phyloP scores from a whole-genome alignment of 2,329 filamentous ascomycete species.

The Diaporthe capsici region DNA sequence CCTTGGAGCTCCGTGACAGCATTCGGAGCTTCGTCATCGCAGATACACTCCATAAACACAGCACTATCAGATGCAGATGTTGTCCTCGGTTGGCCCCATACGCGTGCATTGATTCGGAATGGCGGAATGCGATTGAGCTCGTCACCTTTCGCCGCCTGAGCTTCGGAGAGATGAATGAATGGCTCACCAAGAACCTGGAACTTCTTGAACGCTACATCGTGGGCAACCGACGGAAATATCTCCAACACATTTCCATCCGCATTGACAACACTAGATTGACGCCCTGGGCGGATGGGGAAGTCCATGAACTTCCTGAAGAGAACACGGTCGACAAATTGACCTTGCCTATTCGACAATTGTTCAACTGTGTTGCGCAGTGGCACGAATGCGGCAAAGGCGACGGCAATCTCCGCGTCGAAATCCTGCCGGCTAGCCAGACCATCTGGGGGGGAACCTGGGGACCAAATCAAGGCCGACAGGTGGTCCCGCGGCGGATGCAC shows the following conservation, averaged over 20 bases:
- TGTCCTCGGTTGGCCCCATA: neutral
- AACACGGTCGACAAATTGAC: neutral
- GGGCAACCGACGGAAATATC: neutral
- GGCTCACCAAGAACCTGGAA: neutral
- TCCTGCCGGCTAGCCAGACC: neutral
- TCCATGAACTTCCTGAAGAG: neutral
- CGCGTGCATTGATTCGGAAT: neutral
- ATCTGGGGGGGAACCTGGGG: too few species aligned
- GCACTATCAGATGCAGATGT: neutral
- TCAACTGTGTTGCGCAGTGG: neutral
- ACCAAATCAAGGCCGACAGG: too few species aligned
- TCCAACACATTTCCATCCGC: too few species aligned
- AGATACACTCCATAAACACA: fast-evolving
- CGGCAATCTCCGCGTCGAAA: neutral
- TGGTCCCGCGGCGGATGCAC: neutral
- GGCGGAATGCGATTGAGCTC: neutral
- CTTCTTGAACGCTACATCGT: neutral
- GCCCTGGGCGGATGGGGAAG: neutral
- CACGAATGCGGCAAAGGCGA: neutral
- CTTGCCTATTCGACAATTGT: neutral
- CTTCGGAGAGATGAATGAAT: fast-evolving
- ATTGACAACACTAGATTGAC: too few species aligned
- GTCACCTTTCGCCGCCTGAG: neutral
- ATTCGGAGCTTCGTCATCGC: neutral
- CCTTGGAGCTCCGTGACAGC: neutral